Conservation (phyloP, 2,329 filamentous ascomycete genomes). For the Trichoderma sp. region DNA sequence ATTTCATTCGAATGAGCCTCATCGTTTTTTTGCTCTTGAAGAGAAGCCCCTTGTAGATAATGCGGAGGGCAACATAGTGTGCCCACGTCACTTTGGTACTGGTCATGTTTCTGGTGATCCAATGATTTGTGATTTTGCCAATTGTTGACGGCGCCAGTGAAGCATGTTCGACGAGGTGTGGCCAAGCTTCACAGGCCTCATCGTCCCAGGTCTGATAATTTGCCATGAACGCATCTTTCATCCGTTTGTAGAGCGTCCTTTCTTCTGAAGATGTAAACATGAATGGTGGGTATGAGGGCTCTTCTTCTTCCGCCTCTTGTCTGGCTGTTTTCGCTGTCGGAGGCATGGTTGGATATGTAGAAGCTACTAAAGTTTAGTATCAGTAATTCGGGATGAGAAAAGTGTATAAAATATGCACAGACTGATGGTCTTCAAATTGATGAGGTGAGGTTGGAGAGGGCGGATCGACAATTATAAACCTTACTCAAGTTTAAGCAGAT, state of each 20-base stretch:
- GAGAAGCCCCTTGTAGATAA: slow-evolving; percentile 17
- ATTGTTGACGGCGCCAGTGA: slow-evolving; percentile 9
- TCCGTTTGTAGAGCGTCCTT: background rate
- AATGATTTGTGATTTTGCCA: slow-evolving; percentile 18
- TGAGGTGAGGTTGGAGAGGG: background rate
- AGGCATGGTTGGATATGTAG: background rate
- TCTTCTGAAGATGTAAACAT: background rate
- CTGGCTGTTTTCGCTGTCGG: background rate
- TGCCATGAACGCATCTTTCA: background rate
- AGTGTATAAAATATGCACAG: background rate
- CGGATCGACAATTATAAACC: too few species aligned
- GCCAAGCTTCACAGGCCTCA: slow-evolving; percentile 8
- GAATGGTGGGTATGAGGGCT: slow-evolving; percentile 8
- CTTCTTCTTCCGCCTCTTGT: background rate
- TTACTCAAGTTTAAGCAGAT: background rate
- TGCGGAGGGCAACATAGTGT: background rate
- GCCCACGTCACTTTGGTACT: slow-evolving; percentile 18
- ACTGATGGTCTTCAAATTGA: background rate
- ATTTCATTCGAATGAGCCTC: background rate
- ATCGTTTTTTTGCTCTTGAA: slow-evolving; percentile 11
- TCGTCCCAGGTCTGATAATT: slow-evolving; percentile 14
- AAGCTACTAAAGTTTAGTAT: background rate
- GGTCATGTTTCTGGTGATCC: background rate
- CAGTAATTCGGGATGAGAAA: background rate
- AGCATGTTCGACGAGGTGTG: slow-evolving; percentile 13